These are phyloP conservation scores for Dendrocalamus latiflorus DNA, from an alignment of 202 grass and related monocot genomes.

Conservation along the genomic window DNA sequence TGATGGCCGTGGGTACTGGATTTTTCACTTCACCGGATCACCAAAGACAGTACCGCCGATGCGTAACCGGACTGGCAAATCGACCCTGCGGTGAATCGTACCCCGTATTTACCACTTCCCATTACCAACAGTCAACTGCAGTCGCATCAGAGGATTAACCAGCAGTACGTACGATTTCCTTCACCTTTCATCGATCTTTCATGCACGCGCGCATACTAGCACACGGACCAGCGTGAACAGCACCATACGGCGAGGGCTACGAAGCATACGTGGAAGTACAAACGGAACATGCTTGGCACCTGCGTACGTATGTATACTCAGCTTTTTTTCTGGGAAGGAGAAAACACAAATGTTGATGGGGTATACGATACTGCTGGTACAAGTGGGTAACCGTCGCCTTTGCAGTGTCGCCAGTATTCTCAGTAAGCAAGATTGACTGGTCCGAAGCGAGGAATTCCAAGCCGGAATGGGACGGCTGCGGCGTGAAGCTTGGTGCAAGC, in stretches of 20 bases:
- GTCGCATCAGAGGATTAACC: neutral
- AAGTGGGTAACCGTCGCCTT: neutral
- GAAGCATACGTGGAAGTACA: neutral
- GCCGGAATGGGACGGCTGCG: neutral
- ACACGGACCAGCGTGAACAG: neutral
- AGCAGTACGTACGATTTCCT: neutral
- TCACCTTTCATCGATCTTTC: neutral
- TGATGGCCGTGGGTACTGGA: neutral
- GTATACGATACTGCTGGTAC: neutral
- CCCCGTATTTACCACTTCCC: too few relatives aligned
- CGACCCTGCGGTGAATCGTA: neutral
- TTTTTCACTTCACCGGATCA: neutral
- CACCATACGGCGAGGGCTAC: neutral
- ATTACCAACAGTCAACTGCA: neutral
- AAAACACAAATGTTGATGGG: neutral
- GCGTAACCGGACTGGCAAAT: neutral
- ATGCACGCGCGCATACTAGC: neutral
- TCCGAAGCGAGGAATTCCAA: constrained; percentile 22
- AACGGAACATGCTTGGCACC: neutral
- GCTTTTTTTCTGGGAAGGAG: neutral
- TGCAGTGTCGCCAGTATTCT: neutral
- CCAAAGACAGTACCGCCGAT: neutral
- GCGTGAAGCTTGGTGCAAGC: constrained; percentile 6
- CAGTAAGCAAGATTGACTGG: neutral
- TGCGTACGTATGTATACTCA: neutral